Base-by-base conservation (phyloP, 345 rosid species). In the Salix viminalis region DNA sequence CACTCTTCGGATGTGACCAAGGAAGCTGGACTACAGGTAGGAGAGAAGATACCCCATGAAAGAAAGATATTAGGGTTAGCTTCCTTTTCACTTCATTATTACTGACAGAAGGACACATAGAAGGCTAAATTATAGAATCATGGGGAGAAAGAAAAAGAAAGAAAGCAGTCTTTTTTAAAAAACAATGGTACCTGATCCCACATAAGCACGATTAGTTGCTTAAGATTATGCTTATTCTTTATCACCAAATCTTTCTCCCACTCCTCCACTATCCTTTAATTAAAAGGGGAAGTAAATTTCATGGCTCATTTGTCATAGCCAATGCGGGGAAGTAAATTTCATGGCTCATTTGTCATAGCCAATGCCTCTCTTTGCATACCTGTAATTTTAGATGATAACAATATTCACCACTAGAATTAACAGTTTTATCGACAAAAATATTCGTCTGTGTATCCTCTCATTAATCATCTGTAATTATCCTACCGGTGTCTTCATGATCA, bases 221-320 rank as follows among this genome's bases (percentile, higher is more conserved):
- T 3, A 46, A 32, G 75, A 50, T 39, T 71, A 81, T 82, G 83
- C 81, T 83, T 79, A 87, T 86, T 88, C 90, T 82, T 58, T 4
- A 73, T 81, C 84, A 86, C 85, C 80, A 79, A 76, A 79, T 86
- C 85, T 76, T 75, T 76, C 75, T 34, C 42, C 79, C 84, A 79
- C 81, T 52, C 41, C n/a, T 58, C 54, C 52, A 70, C 52, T 77
- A 36, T 46, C 6, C 62, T 24, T 71, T 42, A 54, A 77, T 50
- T 6, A 15, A 72, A 67, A 75, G 56, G 24, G 19, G 56, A 37
- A 34, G 71, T 75, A 50, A 68, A 76, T 76, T 50, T 11, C 19
- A 72, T 72, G 60, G 11, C 23, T 62, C 24, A 41, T 60, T 68
- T 72, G 6, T 32, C 10, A 13, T 41, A 24, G n/a, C 74, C 39